Evolutionary conservation across 768 basidiomycete genomes (phyloP).

Genomic region (Suillus placidus): DNA sequence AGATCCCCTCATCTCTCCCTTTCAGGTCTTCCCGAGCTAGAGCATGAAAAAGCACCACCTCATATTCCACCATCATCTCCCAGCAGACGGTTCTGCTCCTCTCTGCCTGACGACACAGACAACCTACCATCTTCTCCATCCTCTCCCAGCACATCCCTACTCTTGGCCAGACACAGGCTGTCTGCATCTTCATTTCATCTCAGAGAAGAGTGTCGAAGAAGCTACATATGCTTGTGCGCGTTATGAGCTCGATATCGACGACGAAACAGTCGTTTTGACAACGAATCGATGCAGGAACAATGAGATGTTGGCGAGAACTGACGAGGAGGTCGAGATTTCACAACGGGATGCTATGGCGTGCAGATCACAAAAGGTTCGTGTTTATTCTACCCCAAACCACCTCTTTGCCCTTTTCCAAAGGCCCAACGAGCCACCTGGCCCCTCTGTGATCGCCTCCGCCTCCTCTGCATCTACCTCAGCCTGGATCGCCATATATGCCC

Average conservation of each 20-base stretch:
- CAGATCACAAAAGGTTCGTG: too few species aligned
- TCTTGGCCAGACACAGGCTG: slow-evolving; percentile 93
- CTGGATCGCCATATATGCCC: too few species aligned
- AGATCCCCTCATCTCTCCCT: slow-evolving; percentile 35
- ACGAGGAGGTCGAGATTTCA: too few species aligned
- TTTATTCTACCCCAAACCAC: too few species aligned
- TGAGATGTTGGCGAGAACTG: too few species aligned
- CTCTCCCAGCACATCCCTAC: slow-evolving; percentile 27
- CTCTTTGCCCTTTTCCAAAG: too few species aligned
- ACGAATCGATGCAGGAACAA: too few species aligned
- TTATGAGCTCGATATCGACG: slow-evolving; percentile 97
- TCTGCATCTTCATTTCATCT: slow-evolving; percentile 97
- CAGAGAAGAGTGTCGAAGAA: slow-evolving; percentile 97
- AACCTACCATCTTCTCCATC: slow-evolving; percentile 26
- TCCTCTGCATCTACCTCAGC: too few species aligned
- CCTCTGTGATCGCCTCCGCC: too few species aligned
- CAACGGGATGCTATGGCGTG: too few species aligned
- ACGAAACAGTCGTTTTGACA: too few species aligned
- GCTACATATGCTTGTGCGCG: slow-evolving; percentile 95
- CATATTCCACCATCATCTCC: slow-evolving; percentile 31
- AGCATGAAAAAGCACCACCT: slow-evolving; percentile 25
- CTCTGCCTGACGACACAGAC: slow-evolving; percentile 33
- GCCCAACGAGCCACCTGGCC: too few species aligned
- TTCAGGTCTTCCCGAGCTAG: slow-evolving; percentile 35
- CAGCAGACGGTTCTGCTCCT: slow-evolving; percentile 29